A percentile compares a stretch with the other conserved stretches of the same genome.
phyloP scores from a whole-genome alignment of 2,329 filamentous ascomycete genomes.

The Beauveria pseudobassiana region DNA sequence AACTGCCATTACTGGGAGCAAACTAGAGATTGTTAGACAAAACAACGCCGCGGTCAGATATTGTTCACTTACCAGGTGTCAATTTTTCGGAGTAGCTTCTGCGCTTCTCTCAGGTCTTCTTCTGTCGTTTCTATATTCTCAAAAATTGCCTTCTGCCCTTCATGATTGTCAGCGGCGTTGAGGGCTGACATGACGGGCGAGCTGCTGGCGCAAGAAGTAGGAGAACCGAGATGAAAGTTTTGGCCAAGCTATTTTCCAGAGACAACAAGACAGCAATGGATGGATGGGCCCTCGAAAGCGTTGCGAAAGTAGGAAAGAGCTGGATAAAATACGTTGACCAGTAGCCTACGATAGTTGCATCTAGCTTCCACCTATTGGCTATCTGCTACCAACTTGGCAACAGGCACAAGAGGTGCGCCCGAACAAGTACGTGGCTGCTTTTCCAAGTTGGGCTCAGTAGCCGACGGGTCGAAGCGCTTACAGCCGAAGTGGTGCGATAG shows the following conservation, averaged over 20 bases:
- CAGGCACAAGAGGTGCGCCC: not conserved
- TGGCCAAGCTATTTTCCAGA: not conserved
- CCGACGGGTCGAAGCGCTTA: not conserved
- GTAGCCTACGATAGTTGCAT: too few species aligned
- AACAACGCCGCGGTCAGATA: not conserved
- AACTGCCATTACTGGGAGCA: conserved; percentile 44
- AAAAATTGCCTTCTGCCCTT: not conserved
- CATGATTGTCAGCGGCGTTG: not conserved
- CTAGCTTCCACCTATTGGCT: too few species aligned
- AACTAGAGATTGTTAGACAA: conserved; percentile 20
- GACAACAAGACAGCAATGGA: not conserved
- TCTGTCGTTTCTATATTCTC: not conserved
- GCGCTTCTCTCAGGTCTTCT: not conserved
- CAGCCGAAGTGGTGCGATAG: not conserved
- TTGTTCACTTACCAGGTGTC: not conserved
- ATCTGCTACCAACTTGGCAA: not conserved
- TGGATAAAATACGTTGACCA: too few species aligned
- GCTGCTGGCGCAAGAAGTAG: not conserved
- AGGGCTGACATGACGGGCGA: not conserved
- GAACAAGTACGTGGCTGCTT: not conserved
- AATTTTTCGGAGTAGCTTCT: not conserved
- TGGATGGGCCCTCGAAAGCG: not conserved
- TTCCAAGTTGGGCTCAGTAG: not conserved
- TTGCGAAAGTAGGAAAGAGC: too few species aligned
- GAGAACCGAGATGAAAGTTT: not conserved